Evolutionary conservation across 441 rosid species (phyloP), one percentile per base, ranked within the genome.

Genomic region (Brassica hybrid): DNA sequence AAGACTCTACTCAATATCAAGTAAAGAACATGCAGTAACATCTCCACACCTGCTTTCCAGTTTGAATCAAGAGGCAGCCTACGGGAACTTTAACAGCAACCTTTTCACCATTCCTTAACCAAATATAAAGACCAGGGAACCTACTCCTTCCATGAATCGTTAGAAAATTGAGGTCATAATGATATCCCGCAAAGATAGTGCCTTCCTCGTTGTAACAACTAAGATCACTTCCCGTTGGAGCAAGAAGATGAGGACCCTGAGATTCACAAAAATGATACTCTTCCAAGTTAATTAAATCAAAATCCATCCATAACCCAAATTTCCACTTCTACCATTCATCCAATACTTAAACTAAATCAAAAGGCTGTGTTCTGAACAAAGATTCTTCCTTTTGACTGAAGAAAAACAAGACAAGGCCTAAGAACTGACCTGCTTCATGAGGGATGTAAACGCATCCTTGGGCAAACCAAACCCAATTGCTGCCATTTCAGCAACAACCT

Each of bases 401-500:
- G 2, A 21, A 21, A 21, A 0, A 0, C 4, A 50, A 13, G 61
- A 34, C 2, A 27, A 27, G 63, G 6, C 3, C n/a, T 6, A 9
- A 67, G 58, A 38, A 13, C 7, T 65, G 36, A 91, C 98, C 93
- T 90, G 98, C 69, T 90, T 90, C 99, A 95, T 93, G 27, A 91
- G 86, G 65, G 95, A 89, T 76, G 97, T 95, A 79, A 95, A 95
- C 50, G 98, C 93, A 76, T 90, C 94, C 80, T 88, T 93, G 43
- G 96, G 87, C 86, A 95, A 88, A 70, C 95, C 96, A 86, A 90
- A 95, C 32, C 98, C 99, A 69, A 93, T 86, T 12, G 99, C 98
- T 25, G 97, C 98, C 99, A 95, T 91, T 85, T 95, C 98, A 64
- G 99, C 97, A 64, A 95, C 98, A 78, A 84, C 91, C 97, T 95